Evolutionary conservation across 2,329 filamentous ascomycete species (phyloP).

Genomic region (Exserohilum turcica): DNA sequence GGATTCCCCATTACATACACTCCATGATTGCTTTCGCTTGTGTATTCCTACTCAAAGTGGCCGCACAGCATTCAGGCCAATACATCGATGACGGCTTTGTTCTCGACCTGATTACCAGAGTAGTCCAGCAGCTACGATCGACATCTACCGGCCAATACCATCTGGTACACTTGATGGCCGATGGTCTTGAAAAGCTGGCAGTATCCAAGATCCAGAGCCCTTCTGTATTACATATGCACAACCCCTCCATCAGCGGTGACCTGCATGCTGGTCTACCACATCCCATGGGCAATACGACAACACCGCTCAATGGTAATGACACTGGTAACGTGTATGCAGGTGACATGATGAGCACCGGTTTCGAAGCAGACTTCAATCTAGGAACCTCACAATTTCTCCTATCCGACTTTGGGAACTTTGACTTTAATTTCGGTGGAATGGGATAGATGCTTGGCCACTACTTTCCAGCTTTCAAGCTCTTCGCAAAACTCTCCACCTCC

Average conservation of each 20-base stretch:
- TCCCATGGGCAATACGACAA: neutral
- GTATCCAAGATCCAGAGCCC: neutral
- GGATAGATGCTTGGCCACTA: neutral
- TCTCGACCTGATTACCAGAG: slow-evolving; percentile 45
- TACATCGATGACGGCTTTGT: slow-evolving; percentile 49
- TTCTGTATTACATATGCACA: neutral
- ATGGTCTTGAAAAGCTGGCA: slow-evolving; percentile 52
- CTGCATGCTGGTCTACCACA: neutral
- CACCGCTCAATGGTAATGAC: neutral
- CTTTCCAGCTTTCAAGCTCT: neutral
- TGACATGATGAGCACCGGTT: neutral
- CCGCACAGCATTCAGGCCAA: slow-evolving; percentile 50
- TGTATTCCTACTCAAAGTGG: slow-evolving; percentile 58
- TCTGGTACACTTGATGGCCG: slow-evolving; percentile 54
- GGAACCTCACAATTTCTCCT: neutral
- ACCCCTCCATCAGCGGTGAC: neutral
- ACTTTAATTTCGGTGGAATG: neutral
- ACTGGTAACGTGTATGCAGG: neutral
- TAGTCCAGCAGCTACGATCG: slow-evolving; percentile 50
- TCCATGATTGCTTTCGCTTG: slow-evolving; percentile 61
- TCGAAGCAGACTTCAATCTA: neutral
- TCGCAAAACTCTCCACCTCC: neutral
- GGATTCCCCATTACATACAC: slow-evolving; percentile 59
- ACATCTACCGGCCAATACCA: slow-evolving; percentile 54
- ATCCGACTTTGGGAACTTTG: neutral